Percentiles rank a stretch among this genome's conserved stretches.
phyloP scores from a whole-genome alignment of 108 stramenopile genomes.

The Fragilaria crotonensis region DNA sequence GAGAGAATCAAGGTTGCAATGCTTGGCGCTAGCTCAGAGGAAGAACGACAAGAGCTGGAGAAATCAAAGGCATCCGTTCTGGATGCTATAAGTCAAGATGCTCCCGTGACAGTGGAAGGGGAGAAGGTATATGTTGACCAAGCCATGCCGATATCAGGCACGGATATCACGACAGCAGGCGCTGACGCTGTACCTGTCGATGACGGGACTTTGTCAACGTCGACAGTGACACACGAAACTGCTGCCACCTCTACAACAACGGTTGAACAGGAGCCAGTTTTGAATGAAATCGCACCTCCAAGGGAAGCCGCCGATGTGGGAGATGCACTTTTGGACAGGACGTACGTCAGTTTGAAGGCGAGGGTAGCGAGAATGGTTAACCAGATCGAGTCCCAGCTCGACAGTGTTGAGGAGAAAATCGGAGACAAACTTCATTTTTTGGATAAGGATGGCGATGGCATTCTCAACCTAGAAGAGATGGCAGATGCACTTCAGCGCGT shows the following conservation, averaged over 20 bases:
- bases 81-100: too few species aligned
- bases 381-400: conserved; percentile 85
- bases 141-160: not conserved
- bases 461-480: conserved; percentile 82
- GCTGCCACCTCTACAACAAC: not conserved
- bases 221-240: conserved; percentile 10
- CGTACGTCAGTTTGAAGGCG: conserved; percentile 62
- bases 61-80: too few species aligned
- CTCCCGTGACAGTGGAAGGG: not conserved
- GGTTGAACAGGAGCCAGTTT: not conserved
- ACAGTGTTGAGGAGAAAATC: conserved; percentile 82
- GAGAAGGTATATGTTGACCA: conserved; percentile 3
- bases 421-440: conserved; percentile 94
- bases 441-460: conserved; percentile 94
- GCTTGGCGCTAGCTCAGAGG: conserved; percentile 17
- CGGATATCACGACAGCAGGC: not conserved
- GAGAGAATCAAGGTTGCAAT: conserved; percentile 64
- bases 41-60: conserved; percentile 16
- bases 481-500: conserved; percentile 64
- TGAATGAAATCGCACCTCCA: conserved; percentile 12
- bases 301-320: conserved; percentile 14
- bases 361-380: conserved; percentile 88
- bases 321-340: conserved; percentile 40
- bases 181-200: conserved; percentile 42
- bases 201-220: conserved; percentile 38